Evolutionary conservation across 495 filamentous ascomycete genomes (phyloP), one percentile per base, ranked within the genome.

Genomic region (Halenospora varia): DNA sequence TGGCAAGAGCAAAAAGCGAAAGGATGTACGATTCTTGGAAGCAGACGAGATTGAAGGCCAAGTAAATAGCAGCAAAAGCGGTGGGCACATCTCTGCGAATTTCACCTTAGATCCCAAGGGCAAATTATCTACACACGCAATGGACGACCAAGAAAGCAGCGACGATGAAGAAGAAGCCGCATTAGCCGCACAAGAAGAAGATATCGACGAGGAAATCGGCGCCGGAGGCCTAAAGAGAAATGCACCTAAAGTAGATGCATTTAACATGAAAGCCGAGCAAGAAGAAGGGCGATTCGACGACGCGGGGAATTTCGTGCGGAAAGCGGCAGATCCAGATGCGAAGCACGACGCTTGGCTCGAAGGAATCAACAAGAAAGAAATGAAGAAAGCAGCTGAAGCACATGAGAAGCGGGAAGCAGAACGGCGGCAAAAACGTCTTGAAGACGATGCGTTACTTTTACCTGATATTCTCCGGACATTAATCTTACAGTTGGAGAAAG

Each of bases 201-300:
- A 83, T 2, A 63, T 95, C 3, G 92, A 96, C 63, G 86, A 90
- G 48, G 94, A 97, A 69, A 73, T 98, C 25, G 95, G 95, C 1
- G 85, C 88, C 2, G 95, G 94, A 6, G 86, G 85, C 0, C 86
- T 92, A 62, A 97, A 97, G 71, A 92, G 88, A 68, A 90, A 96
- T 69, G 95, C 95, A 15, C 94, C 94, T n/a, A 86, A 94, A 63
- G 77, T 97, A 23, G 94, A 97, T 71, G 94, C 92, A 0, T 98
- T 98, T 78, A 96, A 98, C 66, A 92, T 98, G 82, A 83, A 80
- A 48, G 73, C 77, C 3, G 94, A 98, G 71, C 85, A 92, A 66
- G 95, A 98, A 68, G 94, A 97, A 66, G 94, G 94, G 0, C 77
- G 83, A 11, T 97, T 96, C 64, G 94, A 98, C 66, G 88, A 89